A percentile compares a stretch with the other conserved stretches of the same genome.
phyloP scores from a whole-genome alignment of 495 filamentous ascomycete genomes.

The Aspergillus asperescens region DNA sequence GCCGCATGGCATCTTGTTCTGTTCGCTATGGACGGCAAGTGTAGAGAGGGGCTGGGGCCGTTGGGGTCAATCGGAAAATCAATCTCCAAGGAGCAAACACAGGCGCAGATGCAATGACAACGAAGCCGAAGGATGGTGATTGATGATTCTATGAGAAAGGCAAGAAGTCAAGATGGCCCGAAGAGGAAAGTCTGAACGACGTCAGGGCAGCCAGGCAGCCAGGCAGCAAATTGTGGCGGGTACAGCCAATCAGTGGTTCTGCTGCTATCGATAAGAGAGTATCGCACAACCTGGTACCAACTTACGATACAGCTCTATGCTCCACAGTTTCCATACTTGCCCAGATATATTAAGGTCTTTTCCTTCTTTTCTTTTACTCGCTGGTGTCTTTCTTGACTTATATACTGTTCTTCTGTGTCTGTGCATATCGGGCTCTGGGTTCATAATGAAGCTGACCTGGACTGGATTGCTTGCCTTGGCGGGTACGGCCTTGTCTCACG shows the following conservation, averaged over 20 bases:
- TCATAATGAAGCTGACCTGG: slow-evolving; percentile 23
- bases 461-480: slow-evolving; percentile 33
- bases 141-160: slow-evolving; percentile 9
- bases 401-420: neutral
- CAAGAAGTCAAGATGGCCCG: slow-evolving; percentile 21
- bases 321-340: slow-evolving; percentile 5
- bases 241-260: neutral
- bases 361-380: slow-evolving; percentile 9
- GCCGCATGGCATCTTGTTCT: slow-evolving; percentile 62
- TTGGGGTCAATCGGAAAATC: neutral
- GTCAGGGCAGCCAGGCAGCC: slow-evolving; percentile 19
- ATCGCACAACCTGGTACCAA: neutral
- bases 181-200: slow-evolving; percentile 48
- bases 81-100: neutral
- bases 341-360: slow-evolving; percentile 5
- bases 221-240: slow-evolving; percentile 9
- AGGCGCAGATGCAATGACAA: neutral
- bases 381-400: neutral
- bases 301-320: slow-evolving; percentile 4
- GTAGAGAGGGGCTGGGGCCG: neutral
- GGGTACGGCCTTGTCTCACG: slow-evolving; percentile 30
- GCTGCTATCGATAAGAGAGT: slow-evolving; percentile 19
- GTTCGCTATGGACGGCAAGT: neutral
- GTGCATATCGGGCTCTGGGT: neutral
- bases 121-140: neutral